These are phyloP conservation scores for Chlorella sp. DNA, from an alignment of 139 green algal species.

Conservation along the genomic window DNA sequence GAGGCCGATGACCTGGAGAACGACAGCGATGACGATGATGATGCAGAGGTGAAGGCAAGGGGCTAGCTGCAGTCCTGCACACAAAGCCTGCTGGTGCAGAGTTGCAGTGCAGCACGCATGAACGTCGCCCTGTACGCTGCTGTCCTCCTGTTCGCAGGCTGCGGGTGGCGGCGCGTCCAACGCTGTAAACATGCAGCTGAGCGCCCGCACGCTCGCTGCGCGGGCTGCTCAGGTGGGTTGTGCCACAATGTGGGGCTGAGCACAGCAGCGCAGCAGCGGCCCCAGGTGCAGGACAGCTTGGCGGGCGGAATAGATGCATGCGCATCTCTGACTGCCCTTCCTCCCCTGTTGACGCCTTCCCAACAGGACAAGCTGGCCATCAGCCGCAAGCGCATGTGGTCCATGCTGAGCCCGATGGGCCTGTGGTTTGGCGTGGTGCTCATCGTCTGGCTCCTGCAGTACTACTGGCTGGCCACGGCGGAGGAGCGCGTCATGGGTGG, in stretches of 20 bases:
- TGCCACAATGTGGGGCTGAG: no score
- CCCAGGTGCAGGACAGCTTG: background rate
- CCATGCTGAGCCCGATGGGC: background rate
- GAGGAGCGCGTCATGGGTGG: background rate
- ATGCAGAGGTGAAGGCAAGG: background rate
- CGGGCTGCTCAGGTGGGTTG: background rate
- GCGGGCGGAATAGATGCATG: no score
- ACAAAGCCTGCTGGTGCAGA: no score
- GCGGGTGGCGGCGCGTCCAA: background rate
- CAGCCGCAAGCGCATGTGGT: background rate
- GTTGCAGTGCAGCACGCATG: no score
- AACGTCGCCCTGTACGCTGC: no score
- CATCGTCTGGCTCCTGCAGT: background rate
- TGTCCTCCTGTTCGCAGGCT: background rate
- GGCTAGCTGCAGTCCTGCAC: no score
- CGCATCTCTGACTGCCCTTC: background rate
- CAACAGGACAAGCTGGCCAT: conserved; percentile 19
- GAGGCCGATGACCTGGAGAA: conserved; percentile 3
- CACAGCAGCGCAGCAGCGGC: background rate
- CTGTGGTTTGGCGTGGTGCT: background rate
- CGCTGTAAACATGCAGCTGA: conserved; percentile 8
- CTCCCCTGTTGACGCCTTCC: background rate
- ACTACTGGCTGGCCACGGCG: background rate
- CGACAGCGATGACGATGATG: background rate
- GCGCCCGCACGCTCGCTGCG: background rate